Evolutionary conservation across 768 basidiomycete species (phyloP), one percentile per base, ranked within the genome.

Genomic region (Mycena epipterygia): DNA sequence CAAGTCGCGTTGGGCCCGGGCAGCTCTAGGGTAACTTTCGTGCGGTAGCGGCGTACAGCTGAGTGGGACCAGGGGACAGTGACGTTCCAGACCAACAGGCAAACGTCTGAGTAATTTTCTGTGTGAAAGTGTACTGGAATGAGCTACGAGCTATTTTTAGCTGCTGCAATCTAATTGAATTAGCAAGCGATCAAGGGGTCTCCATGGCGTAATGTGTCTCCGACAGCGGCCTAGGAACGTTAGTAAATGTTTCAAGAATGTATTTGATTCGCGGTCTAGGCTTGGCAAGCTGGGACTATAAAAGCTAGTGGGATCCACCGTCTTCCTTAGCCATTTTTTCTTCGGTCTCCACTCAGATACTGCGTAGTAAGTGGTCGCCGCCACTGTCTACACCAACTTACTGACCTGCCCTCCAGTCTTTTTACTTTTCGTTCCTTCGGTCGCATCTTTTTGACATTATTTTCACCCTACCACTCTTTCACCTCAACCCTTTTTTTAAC

Each of bases 321-420:
- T 5, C 9, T 19, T 61, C 67, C 35, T 68, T 41, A 68, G 41
- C 61, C 52, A 39, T 58, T 17, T 58, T 58, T 69, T 46, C 19
- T 69, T 58, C 62, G 68, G 61, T 51, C 44, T 55, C 59, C n/a
- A 19, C 65, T 32, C 59, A 69, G 68, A 69, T 69, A 69, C 68
- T 69, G 68, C 25, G 68, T 69, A 69, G 68, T 69, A n/a, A 58
- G 68, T 62, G 23, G 12, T 29, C 67, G 7, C 5, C 29, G 7
- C 5, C n/a, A 9, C 17, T 23, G 8, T 27, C 23, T 1, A 17
- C 42, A n/a, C 25, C 27, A 17, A 29, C 9, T 37, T 11, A 39
- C 39, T 68, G 5, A 67, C 51, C 48, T 46, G 41, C 23, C 16
- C 33, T 63, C 33, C 49, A 61, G 59, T 55, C 67, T 56, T 62